A percentile compares a stretch with the other conserved stretches of the same genome.
Evolutionary conservation across 2,329 filamentous ascomycete species (phyloP).

Genomic region (Saccharata proteae): DNA sequence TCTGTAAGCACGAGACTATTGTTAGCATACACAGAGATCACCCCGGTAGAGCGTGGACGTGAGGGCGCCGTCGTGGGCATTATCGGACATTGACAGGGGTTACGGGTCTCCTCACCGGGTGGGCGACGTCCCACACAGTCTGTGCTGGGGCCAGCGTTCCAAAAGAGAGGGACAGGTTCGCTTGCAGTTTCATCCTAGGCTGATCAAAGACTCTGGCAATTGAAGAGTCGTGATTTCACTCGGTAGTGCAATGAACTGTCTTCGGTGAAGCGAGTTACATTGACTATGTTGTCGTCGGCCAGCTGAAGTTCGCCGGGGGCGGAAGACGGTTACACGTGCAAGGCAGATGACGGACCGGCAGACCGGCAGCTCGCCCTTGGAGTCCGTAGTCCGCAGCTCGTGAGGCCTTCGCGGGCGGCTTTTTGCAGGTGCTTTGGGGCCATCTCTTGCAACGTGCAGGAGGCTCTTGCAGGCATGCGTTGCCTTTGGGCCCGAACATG

Average conservation of each 20-base stretch:
- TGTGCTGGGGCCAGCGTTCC: conserved; percentile 9
- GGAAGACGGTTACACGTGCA: conserved; percentile 7
- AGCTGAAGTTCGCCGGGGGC: not conserved
- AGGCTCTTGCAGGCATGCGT: too few relatives aligned
- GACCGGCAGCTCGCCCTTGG: too few relatives aligned
- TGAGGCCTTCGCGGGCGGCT: too few relatives aligned
- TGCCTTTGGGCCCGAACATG: too few relatives aligned
- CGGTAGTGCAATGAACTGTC: conserved; percentile 3
- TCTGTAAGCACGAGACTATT: conserved; percentile 9
- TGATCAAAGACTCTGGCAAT: conserved; percentile 7
- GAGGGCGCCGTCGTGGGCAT: conserved; percentile 8
- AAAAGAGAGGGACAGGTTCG: conserved; percentile 8
- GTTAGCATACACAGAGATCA: conserved; percentile 9
- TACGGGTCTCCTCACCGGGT: conserved; percentile 10
- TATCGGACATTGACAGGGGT: conserved; percentile 9
- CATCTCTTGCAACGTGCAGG: too few relatives aligned
- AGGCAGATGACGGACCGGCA: too few relatives aligned
- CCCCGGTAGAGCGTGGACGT: conserved; percentile 9
- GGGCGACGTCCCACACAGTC: conserved; percentile 8
- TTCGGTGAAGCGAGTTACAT: conserved; percentile 3
- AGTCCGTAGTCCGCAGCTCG: too few relatives aligned
- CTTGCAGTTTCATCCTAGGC: conserved; percentile 8
- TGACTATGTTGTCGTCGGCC: conserved; percentile 4
- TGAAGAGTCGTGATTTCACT: conserved; percentile 3
- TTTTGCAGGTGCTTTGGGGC: too few relatives aligned